A percentile compares a stretch with the other conserved stretches of the same genome.
phyloP scores from a whole-genome alignment of 202 grass and related monocot species.

The Digitaria exilis region DNA sequence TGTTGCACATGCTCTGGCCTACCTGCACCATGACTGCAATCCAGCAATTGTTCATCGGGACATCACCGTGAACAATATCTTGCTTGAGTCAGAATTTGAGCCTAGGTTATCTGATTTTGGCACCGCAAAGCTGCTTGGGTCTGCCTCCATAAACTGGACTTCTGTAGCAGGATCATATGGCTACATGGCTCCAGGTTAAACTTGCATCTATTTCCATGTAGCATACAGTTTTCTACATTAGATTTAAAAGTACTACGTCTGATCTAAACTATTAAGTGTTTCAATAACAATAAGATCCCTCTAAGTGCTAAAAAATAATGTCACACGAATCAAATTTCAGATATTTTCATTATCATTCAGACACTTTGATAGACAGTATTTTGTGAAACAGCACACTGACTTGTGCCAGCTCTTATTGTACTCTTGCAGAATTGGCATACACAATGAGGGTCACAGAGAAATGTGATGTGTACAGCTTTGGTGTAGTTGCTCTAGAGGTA shows the following conservation, averaged over 20 bases:
- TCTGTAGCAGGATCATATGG: slow-evolving; percentile 84
- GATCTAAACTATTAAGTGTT: background rate
- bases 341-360: background rate
- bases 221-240: background rate
- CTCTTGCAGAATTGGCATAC: slow-evolving; percentile 75
- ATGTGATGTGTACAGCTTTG: slow-evolving; percentile 78
- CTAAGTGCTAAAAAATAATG: background rate
- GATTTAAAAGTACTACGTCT: background rate
- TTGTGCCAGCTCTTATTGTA: background rate
- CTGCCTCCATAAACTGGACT: slow-evolving; percentile 73
- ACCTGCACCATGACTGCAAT: slow-evolving; percentile 74
- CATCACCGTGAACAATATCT: slow-evolving; percentile 67
- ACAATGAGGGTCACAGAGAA: slow-evolving; percentile 85
- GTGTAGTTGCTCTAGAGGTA: slow-evolving; percentile 68
- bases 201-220: background rate
- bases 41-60: slow-evolving; percentile 71
- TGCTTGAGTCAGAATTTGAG: slow-evolving; percentile 71
- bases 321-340: background rate
- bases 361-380: background rate
- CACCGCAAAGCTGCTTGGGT: slow-evolving; percentile 63
- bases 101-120: slow-evolving; percentile 77
- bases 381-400: background rate
- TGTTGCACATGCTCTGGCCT: slow-evolving; percentile 77
- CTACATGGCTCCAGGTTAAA: slow-evolving; percentile 85
- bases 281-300: background rate